phyloP scores from a whole-genome alignment of 2,329 filamentous ascomycete species.

The Xylariaceae sp. region DNA sequence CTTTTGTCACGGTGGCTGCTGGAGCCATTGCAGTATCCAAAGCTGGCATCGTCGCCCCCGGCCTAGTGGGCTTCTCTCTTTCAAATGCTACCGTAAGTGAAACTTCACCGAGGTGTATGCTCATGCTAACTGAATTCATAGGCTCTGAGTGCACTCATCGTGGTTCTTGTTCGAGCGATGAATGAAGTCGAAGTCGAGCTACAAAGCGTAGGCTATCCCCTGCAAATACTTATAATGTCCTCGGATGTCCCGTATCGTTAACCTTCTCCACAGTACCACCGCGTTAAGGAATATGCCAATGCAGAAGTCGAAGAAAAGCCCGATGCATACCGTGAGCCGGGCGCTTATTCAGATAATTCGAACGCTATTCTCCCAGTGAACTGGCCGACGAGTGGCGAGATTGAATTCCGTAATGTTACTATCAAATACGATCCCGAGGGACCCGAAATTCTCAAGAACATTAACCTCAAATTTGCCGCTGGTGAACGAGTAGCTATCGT shows the following conservation, averaged over 20 bases:
- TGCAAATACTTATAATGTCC: background rate
- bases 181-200: constrained; percentile 54
- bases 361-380: constrained; percentile 35
- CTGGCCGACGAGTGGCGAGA: constrained; percentile 43
- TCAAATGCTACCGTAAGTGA: constrained; percentile 45
- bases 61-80: constrained; percentile 51
- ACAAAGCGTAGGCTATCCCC: constrained; percentile 42
- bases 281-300: constrained; percentile 45
- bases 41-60: constrained; percentile 42
- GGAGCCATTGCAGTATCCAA: constrained; percentile 48
- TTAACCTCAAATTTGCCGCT: constrained; percentile 50
- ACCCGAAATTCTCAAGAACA: constrained; percentile 44
- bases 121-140: constrained; percentile 15
- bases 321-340: constrained; percentile 37
- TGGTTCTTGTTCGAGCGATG: constrained; percentile 47
- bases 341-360: constrained; percentile 38
- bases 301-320: constrained; percentile 41
- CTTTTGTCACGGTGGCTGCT: constrained; percentile 45
- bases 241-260: background rate
- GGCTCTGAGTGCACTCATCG: constrained; percentile 45
- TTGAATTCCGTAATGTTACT: constrained; percentile 47
- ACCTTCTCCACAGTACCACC: constrained; percentile 37
- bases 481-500: constrained; percentile 75
- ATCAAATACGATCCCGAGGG: constrained; percentile 43
- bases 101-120: background rate